These are phyloP conservation scores for Fusarium armeniacum DNA, from an alignment of 2,329 filamentous ascomycete genomes.

Conservation along the genomic window DNA sequence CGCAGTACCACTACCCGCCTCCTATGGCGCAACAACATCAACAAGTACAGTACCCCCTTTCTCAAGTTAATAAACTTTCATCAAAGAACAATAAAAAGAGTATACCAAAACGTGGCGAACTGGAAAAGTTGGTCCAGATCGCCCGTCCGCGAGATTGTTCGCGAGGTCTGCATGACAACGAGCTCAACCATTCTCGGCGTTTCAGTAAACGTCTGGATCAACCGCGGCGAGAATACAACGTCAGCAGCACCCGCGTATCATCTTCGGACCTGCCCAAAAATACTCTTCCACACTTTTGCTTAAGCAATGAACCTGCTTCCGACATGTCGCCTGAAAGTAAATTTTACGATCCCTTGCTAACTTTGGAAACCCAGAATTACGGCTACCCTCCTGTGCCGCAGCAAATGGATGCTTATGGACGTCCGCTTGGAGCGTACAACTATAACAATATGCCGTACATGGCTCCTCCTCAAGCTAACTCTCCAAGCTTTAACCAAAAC, in stretches of 20 bases:
- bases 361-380: conserved; percentile 75
- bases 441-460: conserved; percentile 67
- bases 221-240: conserved; percentile 50
- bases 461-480: conserved; percentile 60
- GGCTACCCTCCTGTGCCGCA: conserved; percentile 63
- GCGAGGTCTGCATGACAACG: conserved; percentile 53
- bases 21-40: conserved; percentile 72
- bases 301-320: conserved; percentile 53
- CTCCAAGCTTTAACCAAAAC: conserved; percentile 65
- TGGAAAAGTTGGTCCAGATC: conserved; percentile 61
- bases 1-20: conserved; percentile 72
- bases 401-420: conserved; percentile 57
- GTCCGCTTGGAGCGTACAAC: conserved; percentile 56
- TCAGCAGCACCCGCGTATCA: conserved; percentile 39
- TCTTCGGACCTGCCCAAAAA: conserved; percentile 40
- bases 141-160: conserved; percentile 57
- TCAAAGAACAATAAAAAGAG: conserved; percentile 62
- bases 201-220: conserved; percentile 62
- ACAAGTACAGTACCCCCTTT: conserved; percentile 69
- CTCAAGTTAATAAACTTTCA: conserved; percentile 54
- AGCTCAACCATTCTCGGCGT: conserved; percentile 58
- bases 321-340: conserved; percentile 78
- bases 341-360: conserved; percentile 81
- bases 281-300: conserved; percentile 23
- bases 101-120: conserved; percentile 60